These are phyloP conservation scores for Blastomyces gilchristii DNA, from an alignment of 2,329 filamentous ascomycete species.

Conservation along the genomic window DNA sequence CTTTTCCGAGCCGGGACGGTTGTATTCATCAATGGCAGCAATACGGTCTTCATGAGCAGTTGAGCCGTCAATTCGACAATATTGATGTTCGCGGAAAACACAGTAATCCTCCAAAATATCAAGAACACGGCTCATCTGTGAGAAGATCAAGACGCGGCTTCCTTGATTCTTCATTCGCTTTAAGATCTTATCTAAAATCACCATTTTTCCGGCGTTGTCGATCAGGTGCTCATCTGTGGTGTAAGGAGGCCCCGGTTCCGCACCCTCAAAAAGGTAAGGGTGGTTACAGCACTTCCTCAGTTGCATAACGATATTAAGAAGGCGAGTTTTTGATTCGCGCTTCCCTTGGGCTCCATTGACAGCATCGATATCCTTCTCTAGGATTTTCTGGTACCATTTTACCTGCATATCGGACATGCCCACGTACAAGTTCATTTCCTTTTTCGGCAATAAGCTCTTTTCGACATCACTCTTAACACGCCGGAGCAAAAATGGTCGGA, in stretches of 20 bases:
- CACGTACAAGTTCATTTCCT: slow-evolving; percentile 92
- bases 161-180: slow-evolving; percentile 73
- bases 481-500: slow-evolving; percentile 86
- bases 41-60: slow-evolving; percentile 98
- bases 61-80: slow-evolving; percentile 93
- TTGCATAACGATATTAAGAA: slow-evolving; percentile 99
- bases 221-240: slow-evolving; percentile 95
- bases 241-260: slow-evolving; percentile 92
- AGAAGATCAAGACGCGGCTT: slow-evolving; percentile 96
- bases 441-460: slow-evolving; percentile 94
- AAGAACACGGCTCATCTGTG: slow-evolving; percentile 93
- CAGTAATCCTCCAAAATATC: slow-evolving; percentile 98
- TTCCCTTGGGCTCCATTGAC: slow-evolving; percentile 95
- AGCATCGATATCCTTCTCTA: slow-evolving; percentile 97
- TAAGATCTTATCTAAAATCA: slow-evolving; percentile 85
- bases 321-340: slow-evolving; percentile 90
- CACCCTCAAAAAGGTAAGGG: slow-evolving; percentile 94
- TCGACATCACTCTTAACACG: slow-evolving; percentile 97
- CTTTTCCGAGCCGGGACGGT: slow-evolving; percentile 88
- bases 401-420: slow-evolving; percentile 99
- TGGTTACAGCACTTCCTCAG: slow-evolving; percentile 98
- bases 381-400: slow-evolving; percentile 97
- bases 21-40: slow-evolving; percentile 95
- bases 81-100: slow-evolving; percentile 87
- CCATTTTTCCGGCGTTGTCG: slow-evolving; percentile 93